These are phyloP conservation scores for Penicillium sp. DNA, from an alignment of 2,329 filamentous ascomycete genomes.

Conservation along the genomic window DNA sequence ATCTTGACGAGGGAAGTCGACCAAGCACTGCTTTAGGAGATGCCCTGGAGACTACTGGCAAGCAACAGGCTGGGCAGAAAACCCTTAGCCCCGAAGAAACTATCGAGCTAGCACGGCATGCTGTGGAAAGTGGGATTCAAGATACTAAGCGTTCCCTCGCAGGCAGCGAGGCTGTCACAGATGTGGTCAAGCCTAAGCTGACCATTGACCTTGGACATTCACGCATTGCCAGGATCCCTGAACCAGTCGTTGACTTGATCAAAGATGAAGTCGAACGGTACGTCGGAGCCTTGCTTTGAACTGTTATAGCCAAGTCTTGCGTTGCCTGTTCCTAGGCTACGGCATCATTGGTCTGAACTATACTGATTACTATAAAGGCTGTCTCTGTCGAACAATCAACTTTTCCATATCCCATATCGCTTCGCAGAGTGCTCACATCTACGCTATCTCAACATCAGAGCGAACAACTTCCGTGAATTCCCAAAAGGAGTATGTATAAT, in stretches of 20 bases:
- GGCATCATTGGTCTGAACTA: background rate
- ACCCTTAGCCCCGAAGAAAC: constrained; percentile 45
- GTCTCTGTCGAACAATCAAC: constrained; percentile 52
- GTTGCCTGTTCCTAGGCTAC: background rate
- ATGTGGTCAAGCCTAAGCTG: constrained; percentile 49
- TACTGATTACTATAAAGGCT: constrained; percentile 37
- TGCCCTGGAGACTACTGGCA: constrained; percentile 17
- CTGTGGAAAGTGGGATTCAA: constrained; percentile 48
- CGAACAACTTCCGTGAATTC: constrained; percentile 57
- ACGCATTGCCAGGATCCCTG: constrained; percentile 49
- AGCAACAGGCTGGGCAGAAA: constrained; percentile 25
- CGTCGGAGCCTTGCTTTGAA: constrained; percentile 10
- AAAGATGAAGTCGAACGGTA: constrained; percentile 54
- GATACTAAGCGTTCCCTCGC: constrained; percentile 49
- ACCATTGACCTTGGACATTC: constrained; percentile 53
- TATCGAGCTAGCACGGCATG: constrained; percentile 44
- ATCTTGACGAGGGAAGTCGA: constrained; percentile 29
- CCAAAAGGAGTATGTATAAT: constrained; percentile 57
- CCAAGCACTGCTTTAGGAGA: constrained; percentile 28
- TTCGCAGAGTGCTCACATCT: constrained; percentile 50
- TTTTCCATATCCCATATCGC: constrained; percentile 49
- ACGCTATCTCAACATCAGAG: constrained; percentile 51
- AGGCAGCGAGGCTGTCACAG: constrained; percentile 46
- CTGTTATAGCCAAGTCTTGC: background rate
- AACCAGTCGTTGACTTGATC: constrained; percentile 51